phyloP scores from a whole-genome alignment of 1,139 yeast species.

The Lodderomyces pseudojiufengensis region DNA sequence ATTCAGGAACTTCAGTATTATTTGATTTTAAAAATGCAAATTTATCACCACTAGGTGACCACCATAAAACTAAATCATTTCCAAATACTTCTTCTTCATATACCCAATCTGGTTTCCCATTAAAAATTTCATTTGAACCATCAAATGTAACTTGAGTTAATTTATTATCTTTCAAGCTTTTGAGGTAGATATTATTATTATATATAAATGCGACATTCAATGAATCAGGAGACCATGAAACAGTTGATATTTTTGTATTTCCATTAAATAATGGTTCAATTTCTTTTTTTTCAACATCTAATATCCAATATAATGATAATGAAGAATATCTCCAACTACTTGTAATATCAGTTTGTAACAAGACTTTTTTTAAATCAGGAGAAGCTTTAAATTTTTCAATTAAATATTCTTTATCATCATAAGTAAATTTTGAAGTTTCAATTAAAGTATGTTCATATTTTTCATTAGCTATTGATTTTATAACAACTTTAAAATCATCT shows the following conservation, averaged over 20 bases:
- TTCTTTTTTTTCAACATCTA: constrained; percentile 23
- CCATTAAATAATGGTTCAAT: constrained; percentile 26
- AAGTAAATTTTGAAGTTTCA: constrained; percentile 44
- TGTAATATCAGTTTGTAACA: constrained; percentile 51
- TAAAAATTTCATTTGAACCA: constrained; percentile 47
- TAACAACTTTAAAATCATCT: constrained; percentile 30
- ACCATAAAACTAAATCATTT: constrained; percentile 51
- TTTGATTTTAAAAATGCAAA: constrained; percentile 47
- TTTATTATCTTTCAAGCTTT: constrained; percentile 16
- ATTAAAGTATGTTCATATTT: constrained; percentile 43
- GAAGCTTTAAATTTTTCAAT: constrained; percentile 58
- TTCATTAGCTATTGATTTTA: constrained; percentile 50
- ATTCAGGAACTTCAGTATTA: constrained; percentile 52
- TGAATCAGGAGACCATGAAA: constrained; percentile 75
- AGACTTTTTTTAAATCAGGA: constrained; percentile 56
- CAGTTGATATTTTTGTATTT: constrained; percentile 43
- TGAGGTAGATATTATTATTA: constrained; percentile 56
- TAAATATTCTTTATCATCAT: constrained; percentile 35
- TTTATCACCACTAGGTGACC: constrained; percentile 54
- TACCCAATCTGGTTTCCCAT: constrained; percentile 63
- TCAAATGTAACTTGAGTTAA: constrained; percentile 44
- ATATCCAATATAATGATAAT: constrained; percentile 60
- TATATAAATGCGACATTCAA: constrained; percentile 62
- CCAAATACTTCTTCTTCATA: constrained; percentile 59
- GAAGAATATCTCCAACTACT: constrained; percentile 77